A percentile compares a stretch with the other conserved stretches of the same genome.
These are phyloP conservation scores for Debaryomycetaceae sp. DNA, from an alignment of 1,139 yeast species.

Conservation along the genomic window DNA sequence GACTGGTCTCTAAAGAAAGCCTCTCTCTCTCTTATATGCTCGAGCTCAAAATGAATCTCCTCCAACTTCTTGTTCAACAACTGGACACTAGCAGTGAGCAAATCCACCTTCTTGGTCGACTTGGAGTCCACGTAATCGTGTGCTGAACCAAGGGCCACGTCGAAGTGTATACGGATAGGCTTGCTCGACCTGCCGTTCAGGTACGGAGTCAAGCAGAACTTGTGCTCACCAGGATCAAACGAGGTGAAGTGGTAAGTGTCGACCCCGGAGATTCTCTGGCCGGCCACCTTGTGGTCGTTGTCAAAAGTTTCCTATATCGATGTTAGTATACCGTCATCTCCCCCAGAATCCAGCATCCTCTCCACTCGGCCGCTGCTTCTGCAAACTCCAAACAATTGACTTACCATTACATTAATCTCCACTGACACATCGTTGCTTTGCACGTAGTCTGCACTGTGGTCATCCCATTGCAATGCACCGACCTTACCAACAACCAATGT, in stretches of 20 bases:
- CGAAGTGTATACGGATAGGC: constrained; percentile 43
- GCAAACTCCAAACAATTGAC: constrained; percentile 6
- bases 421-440: constrained; percentile 32
- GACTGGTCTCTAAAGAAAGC: constrained; percentile 47
- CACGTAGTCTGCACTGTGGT: constrained; percentile 25
- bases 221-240: constrained; percentile 46
- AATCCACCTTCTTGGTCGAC: constrained; percentile 42
- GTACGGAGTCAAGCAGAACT: constrained; percentile 44
- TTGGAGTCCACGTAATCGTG: constrained; percentile 48
- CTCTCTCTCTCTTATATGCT: constrained; percentile 45
- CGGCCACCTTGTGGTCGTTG: constrained; percentile 42
- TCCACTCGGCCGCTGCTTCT: not conserved
- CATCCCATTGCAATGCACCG: constrained; percentile 39
- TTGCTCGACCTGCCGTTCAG: constrained; percentile 37
- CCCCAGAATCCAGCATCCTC: not conserved
- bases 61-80: constrained; percentile 40
- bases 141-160: constrained; percentile 45
- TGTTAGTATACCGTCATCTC: constrained; percentile 12
- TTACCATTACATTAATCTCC: constrained; percentile 38
- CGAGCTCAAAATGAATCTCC: constrained; percentile 46
- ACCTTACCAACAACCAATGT: constrained; percentile 45
- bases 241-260: constrained; percentile 46
- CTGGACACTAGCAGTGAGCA: constrained; percentile 38
- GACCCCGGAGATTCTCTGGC: constrained; percentile 35
- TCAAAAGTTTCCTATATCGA: constrained; percentile 43